These are phyloP conservation scores for Thamnidium elegans DNA, from an alignment of 192 early-diverging fungal species.

Conservation along the genomic window DNA sequence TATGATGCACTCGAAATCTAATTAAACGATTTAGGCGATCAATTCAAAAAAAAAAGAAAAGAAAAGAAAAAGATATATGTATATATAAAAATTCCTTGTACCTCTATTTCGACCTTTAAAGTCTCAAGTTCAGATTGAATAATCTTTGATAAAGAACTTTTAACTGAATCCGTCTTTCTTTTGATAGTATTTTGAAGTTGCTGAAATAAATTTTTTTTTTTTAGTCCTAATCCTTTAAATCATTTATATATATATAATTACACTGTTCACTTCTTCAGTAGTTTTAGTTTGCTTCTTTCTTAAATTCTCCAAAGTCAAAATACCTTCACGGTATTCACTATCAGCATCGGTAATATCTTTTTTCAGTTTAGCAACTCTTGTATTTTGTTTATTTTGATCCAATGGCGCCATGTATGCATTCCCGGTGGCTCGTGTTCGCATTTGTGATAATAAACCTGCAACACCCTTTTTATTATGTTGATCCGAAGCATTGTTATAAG, in stretches of 20 bases:
- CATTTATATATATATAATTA: background rate
- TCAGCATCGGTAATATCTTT: conserved; percentile 39
- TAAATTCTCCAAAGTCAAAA: conserved; percentile 22
- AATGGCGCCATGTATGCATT: conserved; percentile 8
- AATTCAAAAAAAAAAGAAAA: too few relatives aligned
- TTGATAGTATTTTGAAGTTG: conserved; percentile 1
- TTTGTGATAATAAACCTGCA: conserved; percentile 28
- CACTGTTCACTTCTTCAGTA: conserved; percentile 7
- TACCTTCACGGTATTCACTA: conserved; percentile 31
- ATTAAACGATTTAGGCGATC: too few relatives aligned
- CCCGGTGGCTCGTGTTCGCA: conserved; percentile 26
- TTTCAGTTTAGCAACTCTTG: conserved; percentile 36
- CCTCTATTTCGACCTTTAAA: conserved; percentile 5
- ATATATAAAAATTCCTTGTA: background rate
- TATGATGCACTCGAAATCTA: conserved; percentile 9
- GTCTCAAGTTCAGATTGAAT: conserved; percentile 3
- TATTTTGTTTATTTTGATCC: conserved; percentile 35
- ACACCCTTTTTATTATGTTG: conserved; percentile 26
- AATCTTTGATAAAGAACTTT: background rate
- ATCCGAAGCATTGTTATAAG: conserved; percentile 4
- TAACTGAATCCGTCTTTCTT: conserved; percentile 10
- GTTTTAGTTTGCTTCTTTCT: conserved; percentile 24
- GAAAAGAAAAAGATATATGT: background rate
- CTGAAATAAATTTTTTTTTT: background rate
- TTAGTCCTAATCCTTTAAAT: background rate